Base-by-base conservation (phyloP, 495 filamentous ascomycete species). In the Penicillium macrosclerotiorum region DNA sequence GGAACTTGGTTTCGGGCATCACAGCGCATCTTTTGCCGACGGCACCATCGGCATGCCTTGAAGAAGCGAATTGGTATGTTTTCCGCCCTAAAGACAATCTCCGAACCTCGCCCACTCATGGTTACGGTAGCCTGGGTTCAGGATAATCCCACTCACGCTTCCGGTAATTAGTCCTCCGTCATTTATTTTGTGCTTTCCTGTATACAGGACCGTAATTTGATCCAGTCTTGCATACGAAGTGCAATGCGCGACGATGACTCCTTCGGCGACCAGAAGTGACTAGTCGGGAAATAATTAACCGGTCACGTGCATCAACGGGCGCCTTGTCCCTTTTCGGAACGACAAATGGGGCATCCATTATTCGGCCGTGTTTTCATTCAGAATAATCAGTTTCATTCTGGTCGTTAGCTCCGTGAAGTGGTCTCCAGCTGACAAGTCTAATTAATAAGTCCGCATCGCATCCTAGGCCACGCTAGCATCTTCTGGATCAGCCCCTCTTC, bases 31-130 rank as follows among this genome's bases (percentile, higher is more conserved):
- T 72, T 72, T 36, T 71, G 67, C 49, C 63, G 53, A 13, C 65
- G 55, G 52, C 69, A 72, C 59, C 65, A 62, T 22, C 69, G 65
- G 33, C 69, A 72, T 60, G 67, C 64, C 50, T 72, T 72, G 38
- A 72, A 72, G 36, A 66, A 63, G 14, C 65, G 63, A 40, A 63
- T 48, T 42, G 67, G 60, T 36, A 55, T 41, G 47, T 63, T 67
- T 35, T 60, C 68, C 45, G 68, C 57, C 18, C 62, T 55, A 35
- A 66, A 66, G 9, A 66, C 50, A 17, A 68, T 59, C 40, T 68
- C 61, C 49, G 62, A 61, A 30, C 51, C 58, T 52, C 60, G 57
- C 42, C 62, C 64, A 30, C 56, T 61, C 62, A 65, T 64, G 40
- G n/a, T 42, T 49, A 32, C 22, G 16, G 22, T 34, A 8, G 5